These are phyloP conservation scores for Rhizophagus sp. DNA, from an alignment of 192 early-diverging fungal genomes.

Conservation along the genomic window DNA sequence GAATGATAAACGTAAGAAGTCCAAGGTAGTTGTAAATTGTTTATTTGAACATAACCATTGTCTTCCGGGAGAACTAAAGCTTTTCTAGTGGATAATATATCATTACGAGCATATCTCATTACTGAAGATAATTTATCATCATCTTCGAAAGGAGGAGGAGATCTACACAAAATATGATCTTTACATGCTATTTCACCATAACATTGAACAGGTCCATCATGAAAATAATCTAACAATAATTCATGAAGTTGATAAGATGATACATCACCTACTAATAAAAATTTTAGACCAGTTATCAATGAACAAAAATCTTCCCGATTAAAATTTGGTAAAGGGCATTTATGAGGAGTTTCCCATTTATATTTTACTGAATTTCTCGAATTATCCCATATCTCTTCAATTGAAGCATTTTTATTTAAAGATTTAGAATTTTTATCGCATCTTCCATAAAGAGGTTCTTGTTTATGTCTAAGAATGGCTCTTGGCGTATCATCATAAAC, in stretches of 20 bases:
- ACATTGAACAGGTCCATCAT: slow-evolving; percentile 54
- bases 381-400: background rate
- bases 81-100: slow-evolving; percentile 39
- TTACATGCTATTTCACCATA: slow-evolving; percentile 57
- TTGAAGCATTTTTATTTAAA: background rate
- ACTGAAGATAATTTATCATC: background rate
- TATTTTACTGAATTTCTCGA: slow-evolving; percentile 7
- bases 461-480: slow-evolving; percentile 17
- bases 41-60: slow-evolving; percentile 36
- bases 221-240: slow-evolving; percentile 51
- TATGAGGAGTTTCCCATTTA: background rate
- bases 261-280: slow-evolving; percentile 53
- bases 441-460: slow-evolving; percentile 13
- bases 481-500: slow-evolving; percentile 10
- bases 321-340: slow-evolving; percentile 14
- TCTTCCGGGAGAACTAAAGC: background rate
- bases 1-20: slow-evolving; percentile 34
- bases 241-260: slow-evolving; percentile 57
- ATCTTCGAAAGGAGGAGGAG: slow-evolving; percentile 16
- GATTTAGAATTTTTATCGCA: background rate
- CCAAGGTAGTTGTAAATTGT: slow-evolving; percentile 50
- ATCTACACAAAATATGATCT: slow-evolving; percentile 37
- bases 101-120: slow-evolving; percentile 52
- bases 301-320: background rate
- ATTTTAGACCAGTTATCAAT: slow-evolving; percentile 5